These are phyloP conservation scores for Sequoia sempervirens DNA, from an alignment of 75 land plant species.

Conservation along the genomic window DNA sequence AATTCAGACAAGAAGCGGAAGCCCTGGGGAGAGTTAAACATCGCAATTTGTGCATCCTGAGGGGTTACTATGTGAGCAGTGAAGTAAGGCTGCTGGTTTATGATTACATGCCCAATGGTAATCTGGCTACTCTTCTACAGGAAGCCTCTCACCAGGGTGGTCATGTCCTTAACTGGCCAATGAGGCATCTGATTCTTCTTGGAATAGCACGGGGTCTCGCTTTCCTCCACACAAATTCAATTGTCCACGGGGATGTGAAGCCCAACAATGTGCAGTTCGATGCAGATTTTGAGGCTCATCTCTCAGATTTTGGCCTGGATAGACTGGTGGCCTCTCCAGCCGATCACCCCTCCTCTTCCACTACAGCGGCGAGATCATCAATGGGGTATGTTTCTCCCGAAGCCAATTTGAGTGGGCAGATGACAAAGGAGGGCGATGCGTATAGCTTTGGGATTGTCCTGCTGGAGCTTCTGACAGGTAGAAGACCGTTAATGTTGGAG, in stretches of 20 bases:
- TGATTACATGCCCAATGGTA: slow-evolving; percentile 99
- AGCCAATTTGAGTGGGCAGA: slow-evolving; percentile 53
- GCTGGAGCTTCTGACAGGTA: slow-evolving; percentile 87
- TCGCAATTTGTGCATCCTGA: slow-evolving; percentile 80
- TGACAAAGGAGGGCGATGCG: slow-evolving; percentile 72
- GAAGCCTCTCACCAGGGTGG: slow-evolving; percentile 96
- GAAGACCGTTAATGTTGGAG: slow-evolving; percentile 74
- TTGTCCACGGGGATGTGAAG: slow-evolving; percentile 87
- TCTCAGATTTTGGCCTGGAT: slow-evolving; percentile 91
- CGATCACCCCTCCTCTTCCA: slow-evolving; percentile 52
- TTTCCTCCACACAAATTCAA: slow-evolving; percentile 65
- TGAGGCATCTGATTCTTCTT: slow-evolving; percentile 95
- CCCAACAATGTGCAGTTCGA: slow-evolving; percentile 92
- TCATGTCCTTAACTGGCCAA: slow-evolving; percentile 96
- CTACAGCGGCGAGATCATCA: slow-evolving; percentile 33
- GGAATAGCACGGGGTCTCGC: slow-evolving; percentile 91
- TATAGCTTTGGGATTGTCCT: slow-evolving; percentile 96
- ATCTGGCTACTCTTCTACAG: slow-evolving; percentile 86
- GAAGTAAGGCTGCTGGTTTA: slow-evolving; percentile 78
- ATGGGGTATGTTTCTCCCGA: slow-evolving; percentile 86
- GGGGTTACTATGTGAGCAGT: slow-evolving; percentile 80
- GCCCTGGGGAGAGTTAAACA: slow-evolving; percentile 81
- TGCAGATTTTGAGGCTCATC: slow-evolving; percentile 95
- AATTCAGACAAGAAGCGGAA: slow-evolving; percentile 84
- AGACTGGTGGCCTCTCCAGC: slow-evolving; percentile 45